Evolutionary conservation across 352 stramenopile species (phyloP), one percentile per base, ranked within the genome.

Genomic region (Globisporangium orthogonon): DNA sequence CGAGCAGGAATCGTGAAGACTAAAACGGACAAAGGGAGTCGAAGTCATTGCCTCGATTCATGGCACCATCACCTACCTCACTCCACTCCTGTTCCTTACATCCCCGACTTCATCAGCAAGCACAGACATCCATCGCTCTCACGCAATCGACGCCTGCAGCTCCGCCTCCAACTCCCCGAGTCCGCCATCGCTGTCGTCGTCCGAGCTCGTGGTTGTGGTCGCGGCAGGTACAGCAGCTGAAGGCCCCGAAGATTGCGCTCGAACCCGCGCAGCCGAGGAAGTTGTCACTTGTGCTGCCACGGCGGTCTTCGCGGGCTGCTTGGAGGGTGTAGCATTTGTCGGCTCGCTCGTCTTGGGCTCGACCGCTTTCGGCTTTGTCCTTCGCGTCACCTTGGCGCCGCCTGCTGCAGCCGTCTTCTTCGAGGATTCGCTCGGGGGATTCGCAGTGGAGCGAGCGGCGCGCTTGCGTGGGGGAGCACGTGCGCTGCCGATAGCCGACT

Each of bases 161-260:
- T 87, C 77, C 10, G 60, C 59, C 17, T 80, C 63, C 2, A 88
- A 51, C 28, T 86, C 70, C 40, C 62, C 65, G 17, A 85, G 47
- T 9, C 70, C 67, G 15, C 31, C 56, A 53, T 86, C 76, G 52
- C 76, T 86, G 47, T 84, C 75, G 23, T 65, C 69, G 43, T 67
- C 66, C 0, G 71, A 82, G 9, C 56, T 65, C n/a, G 66, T 43
- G 3, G 54, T 63, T 13, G 66, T 41, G 1, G 54, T 54, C 66
- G 33, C 48, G 50, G 59, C 10, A 13, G 40, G 9, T 23, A 23
- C 23, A 37, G 40, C 33, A 3, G 44, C 1, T 13, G 33, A 43
- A 6, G 18, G 10, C 44, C 13, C 6, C 43, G 10, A 7, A 6
- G 4, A 18, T 18, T 9, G 18, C 28, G 29, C 47, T 52, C 11